Conservation (phyloP, 805 yeast species). For the Zygosaccharomyces siamensis region DNA sequence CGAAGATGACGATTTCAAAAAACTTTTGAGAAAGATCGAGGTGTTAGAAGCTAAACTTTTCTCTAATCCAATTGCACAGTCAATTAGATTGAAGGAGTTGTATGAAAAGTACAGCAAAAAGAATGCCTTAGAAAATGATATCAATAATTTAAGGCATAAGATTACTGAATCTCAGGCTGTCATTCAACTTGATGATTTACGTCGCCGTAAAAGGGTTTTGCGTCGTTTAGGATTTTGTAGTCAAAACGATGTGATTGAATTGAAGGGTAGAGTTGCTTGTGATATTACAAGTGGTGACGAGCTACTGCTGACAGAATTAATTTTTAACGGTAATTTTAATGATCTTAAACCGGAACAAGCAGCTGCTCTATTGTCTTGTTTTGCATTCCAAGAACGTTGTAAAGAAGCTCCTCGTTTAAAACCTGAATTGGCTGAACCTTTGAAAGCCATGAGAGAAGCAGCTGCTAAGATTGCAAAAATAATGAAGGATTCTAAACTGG, state of each 20-base stretch:
- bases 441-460: slow-evolving; percentile 82
- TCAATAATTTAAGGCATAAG: slow-evolving; percentile 56
- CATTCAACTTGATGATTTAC: slow-evolving; percentile 88
- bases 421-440: slow-evolving; percentile 90
- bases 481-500: slow-evolving; percentile 84
- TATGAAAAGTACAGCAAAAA: slow-evolving; percentile 64
- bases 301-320: slow-evolving; percentile 78
- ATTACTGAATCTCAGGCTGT: slow-evolving; percentile 84
- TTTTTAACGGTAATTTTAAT: slow-evolving; percentile 92
- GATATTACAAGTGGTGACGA: slow-evolving; percentile 90
- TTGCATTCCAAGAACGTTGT: slow-evolving; percentile 94
- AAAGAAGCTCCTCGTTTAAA: slow-evolving; percentile 81
- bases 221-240: slow-evolving; percentile 89
- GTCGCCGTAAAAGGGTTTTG: slow-evolving; percentile 86
- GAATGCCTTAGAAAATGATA: slow-evolving; percentile 53
- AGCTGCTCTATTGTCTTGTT: slow-evolving; percentile 88
- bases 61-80: slow-evolving; percentile 61
- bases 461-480: slow-evolving; percentile 88
- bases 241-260: slow-evolving; percentile 81
- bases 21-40: slow-evolving; percentile 69
- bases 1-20: slow-evolving; percentile 70
- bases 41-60: slow-evolving; percentile 71
- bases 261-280: slow-evolving; percentile 97
- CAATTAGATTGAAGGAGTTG: slow-evolving; percentile 55
- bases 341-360: slow-evolving; percentile 85